Conservation (phyloP, 129 eudicot genomes). For the Escallonia rubra region DNA sequence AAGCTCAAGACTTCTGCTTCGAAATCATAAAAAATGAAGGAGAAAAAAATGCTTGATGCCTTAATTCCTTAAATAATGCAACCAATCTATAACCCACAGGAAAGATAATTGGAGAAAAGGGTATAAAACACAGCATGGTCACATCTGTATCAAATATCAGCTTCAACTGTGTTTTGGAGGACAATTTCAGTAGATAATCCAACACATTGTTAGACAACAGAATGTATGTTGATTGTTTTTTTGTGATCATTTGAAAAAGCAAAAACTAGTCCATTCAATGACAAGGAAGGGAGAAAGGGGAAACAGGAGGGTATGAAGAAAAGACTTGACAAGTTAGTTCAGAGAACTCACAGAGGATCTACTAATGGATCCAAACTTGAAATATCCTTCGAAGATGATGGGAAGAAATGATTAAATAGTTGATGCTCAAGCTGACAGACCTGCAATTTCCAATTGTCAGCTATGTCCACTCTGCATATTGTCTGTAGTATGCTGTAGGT, state of each 20-base stretch:
- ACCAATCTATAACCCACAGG: no score
- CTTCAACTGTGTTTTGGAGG: no score
- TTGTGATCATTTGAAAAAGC: not conserved
- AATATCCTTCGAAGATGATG: constrained; percentile 88
- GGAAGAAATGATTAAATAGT: constrained; percentile 90
- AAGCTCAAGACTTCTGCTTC: no score
- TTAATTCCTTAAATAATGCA: no score
- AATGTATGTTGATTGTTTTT: not conserved
- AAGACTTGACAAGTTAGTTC: constrained; percentile 11
- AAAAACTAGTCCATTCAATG: not conserved
- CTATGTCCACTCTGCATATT: no score
- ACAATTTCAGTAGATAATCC: not conserved
- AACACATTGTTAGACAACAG: not conserved
- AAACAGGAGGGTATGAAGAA: not conserved
- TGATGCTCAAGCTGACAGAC: constrained; percentile 97
- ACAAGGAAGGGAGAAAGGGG: not conserved
- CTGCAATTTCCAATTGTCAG: constrained; percentile 32
- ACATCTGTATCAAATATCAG: no score
- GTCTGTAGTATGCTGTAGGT: no score
- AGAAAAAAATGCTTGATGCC: no score
- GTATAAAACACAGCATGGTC: no score
- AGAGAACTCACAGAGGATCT: constrained; percentile 80
- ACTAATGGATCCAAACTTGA: constrained; percentile 86
- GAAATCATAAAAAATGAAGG: no score
- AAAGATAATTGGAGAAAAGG: no score